These are phyloP conservation scores for Kregervanrija delftensis DNA, from an alignment of 805 yeast species.

Conservation along the genomic window DNA sequence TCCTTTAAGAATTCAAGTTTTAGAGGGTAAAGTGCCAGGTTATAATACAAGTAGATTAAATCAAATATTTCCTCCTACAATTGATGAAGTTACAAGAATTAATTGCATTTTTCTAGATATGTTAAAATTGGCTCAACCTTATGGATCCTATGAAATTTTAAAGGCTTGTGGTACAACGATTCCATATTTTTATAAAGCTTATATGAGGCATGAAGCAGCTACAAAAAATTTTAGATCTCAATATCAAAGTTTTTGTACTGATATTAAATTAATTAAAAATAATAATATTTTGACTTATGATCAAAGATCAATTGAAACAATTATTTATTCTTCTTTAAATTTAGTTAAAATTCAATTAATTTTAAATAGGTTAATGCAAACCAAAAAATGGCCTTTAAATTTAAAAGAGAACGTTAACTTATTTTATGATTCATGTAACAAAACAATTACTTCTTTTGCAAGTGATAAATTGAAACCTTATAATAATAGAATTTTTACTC, in stretches of 20 bases:
- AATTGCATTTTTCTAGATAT: slow-evolving; percentile 81
- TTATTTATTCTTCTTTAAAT: slow-evolving; percentile 66
- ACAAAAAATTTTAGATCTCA: slow-evolving; percentile 53
- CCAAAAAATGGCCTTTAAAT: slow-evolving; percentile 38
- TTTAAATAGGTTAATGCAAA: slow-evolving; percentile 49
- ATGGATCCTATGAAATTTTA: slow-evolving; percentile 69
- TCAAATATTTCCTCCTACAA: slow-evolving; percentile 85
- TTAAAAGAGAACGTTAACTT: slow-evolving; percentile 25
- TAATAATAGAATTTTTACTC: slow-evolving; percentile 71
- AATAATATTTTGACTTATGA: slow-evolving; percentile 30
- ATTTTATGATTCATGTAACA: slow-evolving; percentile 47
- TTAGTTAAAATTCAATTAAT: slow-evolving; percentile 65
- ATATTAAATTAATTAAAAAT: slow-evolving; percentile 26
- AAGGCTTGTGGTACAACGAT: slow-evolving; percentile 76
- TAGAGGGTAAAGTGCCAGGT: slow-evolving; percentile 45
- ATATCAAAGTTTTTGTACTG: slow-evolving; percentile 35
- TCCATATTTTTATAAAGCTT: slow-evolving; percentile 89
- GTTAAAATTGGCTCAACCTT: slow-evolving; percentile 55
- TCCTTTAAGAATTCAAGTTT: slow-evolving; percentile 65
- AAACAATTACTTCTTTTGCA: slow-evolving; percentile 79
- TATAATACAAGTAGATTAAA: slow-evolving; percentile 63
- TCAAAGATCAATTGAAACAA: slow-evolving; percentile 47
- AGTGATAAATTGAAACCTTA: slow-evolving; percentile 43
- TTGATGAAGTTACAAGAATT: slow-evolving; percentile 87
- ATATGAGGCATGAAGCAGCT: slow-evolving; percentile 92